These are phyloP conservation scores for Aspergillus amoenus DNA, from an alignment of 2,329 filamentous ascomycete species.

Conservation along the genomic window DNA sequence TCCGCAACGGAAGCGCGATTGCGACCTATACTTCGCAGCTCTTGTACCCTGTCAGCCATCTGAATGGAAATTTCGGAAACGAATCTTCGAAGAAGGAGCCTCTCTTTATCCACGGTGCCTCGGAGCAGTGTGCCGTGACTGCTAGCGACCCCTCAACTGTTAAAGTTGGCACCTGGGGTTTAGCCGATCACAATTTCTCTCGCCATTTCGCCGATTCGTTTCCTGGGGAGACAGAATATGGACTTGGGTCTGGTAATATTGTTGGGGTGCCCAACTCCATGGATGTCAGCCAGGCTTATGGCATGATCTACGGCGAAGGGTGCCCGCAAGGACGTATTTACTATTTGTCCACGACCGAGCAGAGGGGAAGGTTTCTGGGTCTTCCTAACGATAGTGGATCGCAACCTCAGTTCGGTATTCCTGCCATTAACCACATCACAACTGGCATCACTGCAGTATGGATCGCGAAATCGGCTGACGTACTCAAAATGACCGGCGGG, in stretches of 20 bases:
- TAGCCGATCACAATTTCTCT: conserved; percentile 72
- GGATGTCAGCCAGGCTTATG: conserved; percentile 84
- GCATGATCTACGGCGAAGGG: conserved; percentile 81
- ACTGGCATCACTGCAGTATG: conserved; percentile 79
- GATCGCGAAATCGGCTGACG: conserved; percentile 78
- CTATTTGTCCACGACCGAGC: conserved; percentile 72
- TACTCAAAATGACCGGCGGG: conserved; percentile 71
- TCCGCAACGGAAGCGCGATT: conserved; percentile 69
- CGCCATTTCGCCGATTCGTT: conserved; percentile 76
- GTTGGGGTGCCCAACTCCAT: conserved; percentile 80
- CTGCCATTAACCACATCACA: conserved; percentile 66
- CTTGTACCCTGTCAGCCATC: conserved; percentile 72
- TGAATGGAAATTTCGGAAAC: conserved; percentile 74
- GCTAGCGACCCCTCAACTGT: conserved; percentile 74
- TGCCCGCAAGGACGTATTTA: conserved; percentile 79
- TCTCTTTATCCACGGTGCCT: conserved; percentile 77
- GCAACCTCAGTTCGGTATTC: conserved; percentile 70
- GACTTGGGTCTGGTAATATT: conserved; percentile 71
- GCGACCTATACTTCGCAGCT: conserved; percentile 85
- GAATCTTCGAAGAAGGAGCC: conserved; percentile 69
- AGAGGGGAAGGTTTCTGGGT: conserved; percentile 72
- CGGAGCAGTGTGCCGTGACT: conserved; percentile 75
- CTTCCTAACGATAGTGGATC: conserved; percentile 60
- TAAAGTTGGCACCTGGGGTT: conserved; percentile 79
- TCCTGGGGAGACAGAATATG: conserved; percentile 72